Conservation (phyloP, 441 rosid genomes). For the Dalechampia spathulata region DNA sequence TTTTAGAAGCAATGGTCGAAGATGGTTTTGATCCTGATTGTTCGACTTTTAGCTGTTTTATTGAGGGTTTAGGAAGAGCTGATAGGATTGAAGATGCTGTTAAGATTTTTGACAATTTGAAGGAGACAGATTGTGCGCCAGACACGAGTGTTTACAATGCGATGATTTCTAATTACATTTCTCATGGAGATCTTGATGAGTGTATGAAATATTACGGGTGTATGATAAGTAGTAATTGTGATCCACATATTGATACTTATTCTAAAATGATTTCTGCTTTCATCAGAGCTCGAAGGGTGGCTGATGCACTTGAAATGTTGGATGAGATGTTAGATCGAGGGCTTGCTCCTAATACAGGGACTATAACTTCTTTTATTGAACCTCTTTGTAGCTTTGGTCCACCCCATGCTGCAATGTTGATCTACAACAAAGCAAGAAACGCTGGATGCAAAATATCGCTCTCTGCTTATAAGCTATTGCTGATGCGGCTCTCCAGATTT, state of each 20-base stretch:
- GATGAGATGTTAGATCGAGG: conserved; percentile 69
- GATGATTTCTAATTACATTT: conserved; percentile 61
- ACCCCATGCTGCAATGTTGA: conserved; percentile 76
- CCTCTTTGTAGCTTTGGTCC: conserved; percentile 84
- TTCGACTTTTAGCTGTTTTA: conserved; percentile 45
- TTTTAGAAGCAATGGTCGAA: conserved; percentile 54
- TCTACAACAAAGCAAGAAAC: conserved; percentile 67
- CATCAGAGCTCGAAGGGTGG: conserved; percentile 68
- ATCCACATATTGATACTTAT: conserved; percentile 58
- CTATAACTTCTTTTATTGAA: conserved; percentile 52
- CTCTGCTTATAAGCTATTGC: conserved; percentile 65
- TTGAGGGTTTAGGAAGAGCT: conserved; percentile 79
- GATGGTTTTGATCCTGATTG: conserved; percentile 50
- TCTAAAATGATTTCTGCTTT: conserved; percentile 53
- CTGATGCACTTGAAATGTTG: conserved; percentile 81
- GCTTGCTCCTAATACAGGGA: conserved; percentile 57
- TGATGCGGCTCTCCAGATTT: conserved; percentile 73
- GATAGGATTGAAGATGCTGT: conserved; percentile 57
- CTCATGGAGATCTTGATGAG: conserved; percentile 44
- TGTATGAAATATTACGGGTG: conserved; percentile 41
- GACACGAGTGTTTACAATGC: conserved; percentile 62
- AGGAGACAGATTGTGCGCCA: conserved; percentile 36
- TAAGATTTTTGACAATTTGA: conserved; percentile 46
- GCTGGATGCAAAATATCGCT: conserved; percentile 61
- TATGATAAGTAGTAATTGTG: conserved; percentile 42